Base-by-base conservation (phyloP, 192 early-diverging fungal genomes). In the Linnemannia zychae region DNA sequence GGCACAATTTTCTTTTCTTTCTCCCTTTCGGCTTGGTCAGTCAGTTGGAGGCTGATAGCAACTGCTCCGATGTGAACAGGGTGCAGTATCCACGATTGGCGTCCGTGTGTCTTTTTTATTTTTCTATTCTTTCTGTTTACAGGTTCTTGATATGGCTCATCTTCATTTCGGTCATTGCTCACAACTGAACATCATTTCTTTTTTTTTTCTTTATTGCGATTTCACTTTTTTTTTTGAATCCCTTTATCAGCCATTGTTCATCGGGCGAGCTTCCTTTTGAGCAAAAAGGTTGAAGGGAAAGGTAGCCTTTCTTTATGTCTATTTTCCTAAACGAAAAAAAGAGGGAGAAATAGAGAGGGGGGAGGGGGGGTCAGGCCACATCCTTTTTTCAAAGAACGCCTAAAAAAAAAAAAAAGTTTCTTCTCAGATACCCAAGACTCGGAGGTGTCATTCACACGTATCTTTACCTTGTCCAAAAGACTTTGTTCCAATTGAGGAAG, bases 231-330 rank as follows among this genome's bases (percentile, higher is more conserved):
- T 63, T 13, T 9, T 44, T 44, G 9, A 44, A 44, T 44, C 40
- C 40, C 40, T 9, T 9, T 9, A 9, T 9, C 40, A 3, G 4
- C 40, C 40, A 3, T 6, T 44, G 24, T 3, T 4, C 24, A 28
- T 63, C 57, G 57, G 57, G 57, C 57, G 28, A 31, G 31, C 57
- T 63, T 63, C 57, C 40, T 63, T 63, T 63, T 63, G 57, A 28
- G 57, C 57, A 12, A 1, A 63, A 49, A 24, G n/a, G n/a, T n/a
- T 24, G 20, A 28, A 49, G 2, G 31, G 28, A 12, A 9, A 44
- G 40, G 40, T 44, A n/a, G n/a, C 22, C 24, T 57, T 24, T 28
- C n/a, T 57, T 57, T 57, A 1, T 47, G 46, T 47, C 46, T 47
- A 47, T 57, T 24, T 53, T 31, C 40, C 40, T 44, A 3, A 6